Base-by-base conservation (phyloP, 331 rosid genomes). In the Quercus lobata region DNA sequence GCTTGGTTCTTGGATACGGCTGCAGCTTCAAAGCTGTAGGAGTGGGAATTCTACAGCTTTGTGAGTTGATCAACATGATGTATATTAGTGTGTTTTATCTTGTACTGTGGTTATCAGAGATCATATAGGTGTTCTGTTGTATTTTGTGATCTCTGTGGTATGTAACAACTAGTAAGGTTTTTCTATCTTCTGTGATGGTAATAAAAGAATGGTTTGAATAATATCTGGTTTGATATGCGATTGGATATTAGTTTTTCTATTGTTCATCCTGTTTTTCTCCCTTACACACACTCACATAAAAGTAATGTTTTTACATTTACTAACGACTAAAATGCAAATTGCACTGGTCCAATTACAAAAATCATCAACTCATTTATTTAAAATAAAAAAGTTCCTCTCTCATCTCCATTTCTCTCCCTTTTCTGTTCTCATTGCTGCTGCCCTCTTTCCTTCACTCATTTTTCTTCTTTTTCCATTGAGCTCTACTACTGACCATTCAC, bases 1-100 rank as follows among this genome's bases (percentile, higher is more conserved):
- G 88, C 86, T 53, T 94, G 98, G 98, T 92, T 89, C 83, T 81
- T 94, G 76, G 98, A 94, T 75, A 89, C 89, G 71, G 91, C 78
- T 78, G 97, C 98, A 24, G 97, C 97, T 77, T 88, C 94, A 4
- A 94, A 83, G 88, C 85, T 92, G 61, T 90, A 91, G 86, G 32
- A 73, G 70, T 15, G 29, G 12, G 61, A 8, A 60, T 5, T 49
- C 61, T 4, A 2, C 30, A 68, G 55, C 80, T 32, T 5, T 62
- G 86, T 56, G 56, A 65, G 75, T 52, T 75, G 5, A 68, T 83
- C 74, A 63, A 7, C 61, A 32, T 72, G 29, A 32, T 72, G 29
- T 80, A 70, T 76, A 71, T 75, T 63, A 16, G 57, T 72, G 21
- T 88, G 62, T 54, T 75, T 73, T 41, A 62, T 71, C 81, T 57